Evolutionary conservation across 2,329 filamentous ascomycete species (phyloP).

Genomic region (Alternaria metachromatica): DNA sequence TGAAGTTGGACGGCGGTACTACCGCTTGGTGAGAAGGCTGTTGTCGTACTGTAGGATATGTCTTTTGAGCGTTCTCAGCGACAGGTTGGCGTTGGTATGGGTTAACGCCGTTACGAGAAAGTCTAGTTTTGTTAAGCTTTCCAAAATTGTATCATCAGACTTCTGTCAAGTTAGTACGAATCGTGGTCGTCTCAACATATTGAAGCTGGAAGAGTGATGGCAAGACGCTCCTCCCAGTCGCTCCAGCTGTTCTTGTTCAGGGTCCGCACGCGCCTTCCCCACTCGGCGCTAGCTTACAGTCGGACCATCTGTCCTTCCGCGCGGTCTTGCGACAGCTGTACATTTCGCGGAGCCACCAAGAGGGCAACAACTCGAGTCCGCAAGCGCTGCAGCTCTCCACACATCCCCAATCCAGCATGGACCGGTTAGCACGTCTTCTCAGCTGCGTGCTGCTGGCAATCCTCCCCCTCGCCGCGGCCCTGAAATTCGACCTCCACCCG

Average conservation of each 20-base stretch:
- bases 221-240: background rate
- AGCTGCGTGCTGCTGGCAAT: conserved; percentile 47
- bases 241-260: conserved; percentile 9
- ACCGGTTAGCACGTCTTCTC: conserved; percentile 43
- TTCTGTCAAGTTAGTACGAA: background rate
- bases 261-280: conserved; percentile 18
- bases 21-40: conserved; percentile 38
- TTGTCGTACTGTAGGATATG: background rate
- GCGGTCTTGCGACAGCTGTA: conserved; percentile 28
- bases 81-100: background rate
- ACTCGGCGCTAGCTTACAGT: conserved; percentile 18
- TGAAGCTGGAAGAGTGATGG: background rate
- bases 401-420: conserved; percentile 36
- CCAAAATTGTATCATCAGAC: background rate
- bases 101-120: background rate
- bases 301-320: conserved; percentile 46
- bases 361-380: conserved; percentile 17
- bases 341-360: conserved; percentile 28
- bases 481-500: conserved; percentile 93
- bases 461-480: conserved; percentile 63
- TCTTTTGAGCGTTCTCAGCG: conserved; percentile 4
- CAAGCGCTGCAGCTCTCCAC: conserved; percentile 19
- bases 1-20: conserved; percentile 45
- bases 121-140: background rate
- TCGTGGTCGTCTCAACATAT: background rate